Percentiles rank a stretch among this genome's conserved stretches.
Evolutionary conservation across 2,329 filamentous ascomycete species (phyloP).

Genomic region (Colletotrichum coccodes): DNA sequence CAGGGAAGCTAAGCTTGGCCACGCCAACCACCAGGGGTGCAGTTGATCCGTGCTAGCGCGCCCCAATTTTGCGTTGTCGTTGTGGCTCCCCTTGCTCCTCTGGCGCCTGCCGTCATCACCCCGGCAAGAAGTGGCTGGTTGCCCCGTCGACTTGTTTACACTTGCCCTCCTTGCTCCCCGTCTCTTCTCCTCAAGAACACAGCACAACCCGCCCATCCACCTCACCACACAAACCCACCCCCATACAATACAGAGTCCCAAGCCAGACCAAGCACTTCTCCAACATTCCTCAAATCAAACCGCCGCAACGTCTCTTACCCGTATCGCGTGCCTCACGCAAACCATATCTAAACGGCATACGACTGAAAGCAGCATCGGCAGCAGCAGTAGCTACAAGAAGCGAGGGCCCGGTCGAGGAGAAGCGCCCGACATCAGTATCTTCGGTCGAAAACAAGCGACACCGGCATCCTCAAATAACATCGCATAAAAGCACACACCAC

Average conservation of each 20-base stretch:
- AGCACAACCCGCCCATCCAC: conserved; percentile 34
- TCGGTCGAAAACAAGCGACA: neutral
- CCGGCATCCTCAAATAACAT: conserved; percentile 25
- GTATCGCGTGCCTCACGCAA: conserved; percentile 4
- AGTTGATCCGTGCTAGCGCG: conserved; percentile 27
- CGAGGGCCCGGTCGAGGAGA: neutral
- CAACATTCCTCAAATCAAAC: conserved; percentile 30
- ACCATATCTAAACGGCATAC: conserved; percentile 25
- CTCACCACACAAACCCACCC: conserved; percentile 30
- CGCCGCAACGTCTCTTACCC: conserved; percentile 26
- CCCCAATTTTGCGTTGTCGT: conserved; percentile 16
- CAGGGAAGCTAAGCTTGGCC: neutral
- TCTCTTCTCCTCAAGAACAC: conserved; percentile 33
- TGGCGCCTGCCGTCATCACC: conserved; percentile 33
- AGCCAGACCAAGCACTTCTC: conserved; percentile 19
- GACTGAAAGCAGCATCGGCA: conserved; percentile 18
- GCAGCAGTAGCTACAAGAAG: neutral
- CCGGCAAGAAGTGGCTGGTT: conserved; percentile 36
- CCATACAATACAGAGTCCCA: conserved; percentile 27
- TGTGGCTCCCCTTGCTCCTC: conserved; percentile 17
- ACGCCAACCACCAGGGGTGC: conserved; percentile 11
- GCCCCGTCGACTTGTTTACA: conserved; percentile 40
- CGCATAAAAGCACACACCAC: conserved; percentile 30
- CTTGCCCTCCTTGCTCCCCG: conserved; percentile 31
- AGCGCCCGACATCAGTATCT: neutral